A percentile compares a stretch with the other conserved stretches of the same genome.
These are phyloP conservation scores for Rosa hybrid DNA, from an alignment of 331 rosid genomes.

Conservation along the genomic window DNA sequence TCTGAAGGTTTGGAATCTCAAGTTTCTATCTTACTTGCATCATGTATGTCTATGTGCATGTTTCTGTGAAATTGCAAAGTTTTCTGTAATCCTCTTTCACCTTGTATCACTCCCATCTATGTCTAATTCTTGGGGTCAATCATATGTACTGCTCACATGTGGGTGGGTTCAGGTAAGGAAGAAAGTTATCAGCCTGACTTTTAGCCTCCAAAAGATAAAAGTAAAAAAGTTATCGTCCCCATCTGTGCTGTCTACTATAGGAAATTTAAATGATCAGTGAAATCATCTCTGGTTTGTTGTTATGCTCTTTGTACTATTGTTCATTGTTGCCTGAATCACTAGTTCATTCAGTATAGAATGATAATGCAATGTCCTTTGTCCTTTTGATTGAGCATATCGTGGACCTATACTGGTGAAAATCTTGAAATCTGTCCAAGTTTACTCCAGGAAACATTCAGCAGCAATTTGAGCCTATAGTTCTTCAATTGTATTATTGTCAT, in stretches of 20 bases:
- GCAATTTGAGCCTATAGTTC: neutral
- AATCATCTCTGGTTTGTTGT: neutral
- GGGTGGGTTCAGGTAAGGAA: neutral
- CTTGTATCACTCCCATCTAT: neutral
- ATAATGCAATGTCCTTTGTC: neutral
- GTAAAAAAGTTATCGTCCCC: neutral
- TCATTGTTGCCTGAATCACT: neutral
- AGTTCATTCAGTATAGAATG: neutral
- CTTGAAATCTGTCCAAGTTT: conserved; percentile 4
- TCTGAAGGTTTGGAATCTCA: neutral
- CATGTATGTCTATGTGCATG: neutral
- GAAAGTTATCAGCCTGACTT: neutral
- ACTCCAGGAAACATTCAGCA: neutral
- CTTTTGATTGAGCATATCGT: neutral
- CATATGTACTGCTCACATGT: neutral
- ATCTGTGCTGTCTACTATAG: neutral
- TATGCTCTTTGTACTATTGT: neutral
- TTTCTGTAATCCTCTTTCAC: neutral
- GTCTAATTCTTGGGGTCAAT: neutral
- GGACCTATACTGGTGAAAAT: conserved; percentile 3
- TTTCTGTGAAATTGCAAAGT: neutral
- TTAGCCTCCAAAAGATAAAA: neutral
- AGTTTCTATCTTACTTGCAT: neutral
- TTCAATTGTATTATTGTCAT: neutral
- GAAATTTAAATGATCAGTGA: neutral